phyloP scores from a whole-genome alignment of 2,329 filamentous ascomycete species.

The Bipolaris cookei region DNA sequence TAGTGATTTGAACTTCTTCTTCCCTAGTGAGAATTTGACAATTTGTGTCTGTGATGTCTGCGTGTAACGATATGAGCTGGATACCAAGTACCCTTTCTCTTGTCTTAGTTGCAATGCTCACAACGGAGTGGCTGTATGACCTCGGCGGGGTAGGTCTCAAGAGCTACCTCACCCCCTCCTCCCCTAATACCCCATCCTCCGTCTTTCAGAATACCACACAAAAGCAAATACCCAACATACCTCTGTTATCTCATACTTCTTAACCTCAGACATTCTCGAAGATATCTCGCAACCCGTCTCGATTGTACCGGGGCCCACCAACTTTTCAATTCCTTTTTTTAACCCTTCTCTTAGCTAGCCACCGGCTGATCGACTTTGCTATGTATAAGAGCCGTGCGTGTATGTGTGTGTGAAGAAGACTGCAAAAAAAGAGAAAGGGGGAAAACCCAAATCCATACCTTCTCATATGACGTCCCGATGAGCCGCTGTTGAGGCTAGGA shows the following conservation, averaged over 20 bases:
- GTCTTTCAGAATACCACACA: not conserved
- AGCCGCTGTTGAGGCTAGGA: slow-evolving; percentile 24
- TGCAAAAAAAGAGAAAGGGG: not conserved
- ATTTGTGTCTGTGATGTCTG: not conserved
- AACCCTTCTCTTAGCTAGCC: too few species aligned
- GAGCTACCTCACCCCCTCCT: slow-evolving; percentile 38
- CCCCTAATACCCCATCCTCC: slow-evolving; percentile 17
- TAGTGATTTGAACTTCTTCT: slow-evolving; percentile 9
- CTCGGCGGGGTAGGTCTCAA: slow-evolving; percentile 27
- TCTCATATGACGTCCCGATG: slow-evolving; percentile 40
- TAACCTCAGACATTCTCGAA: slow-evolving; percentile 37
- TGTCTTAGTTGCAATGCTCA: slow-evolving; percentile 4
- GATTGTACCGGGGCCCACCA: not conserved
- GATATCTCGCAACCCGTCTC: not conserved
- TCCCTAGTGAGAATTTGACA: too few species aligned
- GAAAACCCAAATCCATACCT: slow-evolving; percentile 24
- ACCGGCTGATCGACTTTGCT: too few species aligned
- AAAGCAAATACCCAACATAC: slow-evolving; percentile 30
- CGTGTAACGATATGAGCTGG: not conserved
- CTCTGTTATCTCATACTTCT: slow-evolving; percentile 47
- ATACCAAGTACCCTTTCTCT: not conserved
- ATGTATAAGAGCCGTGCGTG: too few species aligned
- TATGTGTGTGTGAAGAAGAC: too few species aligned
- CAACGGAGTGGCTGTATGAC: slow-evolving; percentile 19
- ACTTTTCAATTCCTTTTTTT: too few species aligned